Percentiles rank a stretch among this genome's conserved stretches.
These are phyloP conservation scores for Rubroboletus pulcherrimus DNA, from an alignment of 768 basidiomycete species.

Conservation along the genomic window DNA sequence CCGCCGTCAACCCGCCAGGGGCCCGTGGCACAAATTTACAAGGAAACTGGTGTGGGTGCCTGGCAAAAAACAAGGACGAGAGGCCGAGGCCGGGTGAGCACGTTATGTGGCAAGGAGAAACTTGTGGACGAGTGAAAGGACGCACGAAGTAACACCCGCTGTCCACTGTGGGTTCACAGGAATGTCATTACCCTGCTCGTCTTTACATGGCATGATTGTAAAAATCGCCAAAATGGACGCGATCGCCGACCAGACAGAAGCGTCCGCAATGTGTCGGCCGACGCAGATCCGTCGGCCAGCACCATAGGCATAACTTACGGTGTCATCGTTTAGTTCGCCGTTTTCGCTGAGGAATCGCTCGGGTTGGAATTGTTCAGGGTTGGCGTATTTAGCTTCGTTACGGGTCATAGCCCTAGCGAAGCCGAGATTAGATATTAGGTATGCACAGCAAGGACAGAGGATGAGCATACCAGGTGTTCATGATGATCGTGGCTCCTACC, in stretches of 20 bases:
- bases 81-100: background rate
- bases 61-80: background rate
- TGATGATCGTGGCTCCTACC: conserved; percentile 28
- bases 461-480: conserved; percentile 24
- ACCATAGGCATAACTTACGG: conserved; percentile 31
- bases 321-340: conserved; percentile 27
- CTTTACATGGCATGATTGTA: conserved; percentile 29
- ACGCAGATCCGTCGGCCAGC: conserved; percentile 38
- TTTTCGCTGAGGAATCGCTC: conserved; percentile 32
- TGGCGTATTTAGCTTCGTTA: conserved; percentile 33
- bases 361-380: conserved; percentile 34
- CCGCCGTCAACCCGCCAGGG: conserved; percentile 9
- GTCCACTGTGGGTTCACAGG: conserved; percentile 21
- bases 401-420: conserved; percentile 29
- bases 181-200: conserved; percentile 24
- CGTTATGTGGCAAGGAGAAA: background rate
- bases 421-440: background rate
- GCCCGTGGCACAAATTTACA: conserved; percentile 26
- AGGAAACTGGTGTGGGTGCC: conserved; percentile 25
- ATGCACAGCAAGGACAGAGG: background rate
- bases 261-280: conserved; percentile 42
- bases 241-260: conserved; percentile 37
- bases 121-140: background rate
- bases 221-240: conserved; percentile 34
- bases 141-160: conserved; percentile 28